Percentiles rank a stretch among this genome's conserved stretches.
Conservation (phyloP, 1,139 yeast genomes). For the Hemisphaericaspora xylanilytica region DNA sequence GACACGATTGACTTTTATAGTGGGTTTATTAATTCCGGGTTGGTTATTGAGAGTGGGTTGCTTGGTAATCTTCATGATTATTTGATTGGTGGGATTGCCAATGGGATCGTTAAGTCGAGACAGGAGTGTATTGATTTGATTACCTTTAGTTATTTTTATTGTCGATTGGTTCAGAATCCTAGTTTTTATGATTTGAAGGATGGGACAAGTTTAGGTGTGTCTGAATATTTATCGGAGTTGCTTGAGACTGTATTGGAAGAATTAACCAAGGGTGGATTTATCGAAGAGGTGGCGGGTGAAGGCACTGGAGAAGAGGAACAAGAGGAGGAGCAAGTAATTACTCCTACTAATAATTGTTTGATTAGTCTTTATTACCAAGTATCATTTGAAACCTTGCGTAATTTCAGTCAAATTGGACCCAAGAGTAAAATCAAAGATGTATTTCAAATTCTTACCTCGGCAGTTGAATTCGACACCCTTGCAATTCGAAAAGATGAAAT, state of each 20-base stretch:
- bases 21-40: slow-evolving; percentile 67
- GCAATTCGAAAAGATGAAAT: slow-evolving; percentile 61
- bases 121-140: slow-evolving; percentile 93
- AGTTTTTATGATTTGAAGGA: slow-evolving; percentile 79
- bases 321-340: slow-evolving; percentile 32
- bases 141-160: slow-evolving; percentile 78
- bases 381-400: slow-evolving; percentile 63
- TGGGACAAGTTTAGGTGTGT: slow-evolving; percentile 63
- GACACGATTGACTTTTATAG: slow-evolving; percentile 62
- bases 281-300: slow-evolving; percentile 50
- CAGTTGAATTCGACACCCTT: slow-evolving; percentile 66
- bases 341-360: slow-evolving; percentile 67
- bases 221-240: slow-evolving; percentile 78
- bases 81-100: slow-evolving; percentile 68
- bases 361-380: slow-evolving; percentile 74
- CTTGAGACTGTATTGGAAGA: slow-evolving; percentile 75
- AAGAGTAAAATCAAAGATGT: slow-evolving; percentile 61
- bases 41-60: slow-evolving; percentile 82
- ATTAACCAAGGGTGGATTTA: slow-evolving; percentile 55
- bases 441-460: slow-evolving; percentile 63
- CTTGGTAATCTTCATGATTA: slow-evolving; percentile 60
- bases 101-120: slow-evolving; percentile 59
- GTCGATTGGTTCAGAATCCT: slow-evolving; percentile 79
- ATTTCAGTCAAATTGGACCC: slow-evolving; percentile 50
- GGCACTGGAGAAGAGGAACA: slow-evolving; percentile 30